A percentile compares a stretch with the other conserved stretches of the same genome.
Evolutionary conservation across 495 filamentous ascomycete species (phyloP).

Genomic region (Aspergillus olivimuriae): DNA sequence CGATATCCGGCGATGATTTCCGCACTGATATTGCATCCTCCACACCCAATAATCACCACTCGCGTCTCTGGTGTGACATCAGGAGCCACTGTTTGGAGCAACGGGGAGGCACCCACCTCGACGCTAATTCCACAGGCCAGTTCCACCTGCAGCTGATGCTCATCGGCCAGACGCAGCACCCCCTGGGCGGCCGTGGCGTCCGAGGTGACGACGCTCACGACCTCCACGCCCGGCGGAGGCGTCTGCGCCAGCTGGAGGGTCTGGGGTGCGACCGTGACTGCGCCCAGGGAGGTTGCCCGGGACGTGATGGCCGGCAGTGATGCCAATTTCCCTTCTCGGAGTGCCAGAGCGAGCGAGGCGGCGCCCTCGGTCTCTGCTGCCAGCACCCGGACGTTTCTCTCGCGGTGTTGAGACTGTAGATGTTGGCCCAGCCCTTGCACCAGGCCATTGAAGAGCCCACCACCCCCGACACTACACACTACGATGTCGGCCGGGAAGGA

Average conservation of each 20-base stretch:
- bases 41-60: constrained; percentile 80
- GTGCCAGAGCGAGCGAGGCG: constrained; percentile 53
- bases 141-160: constrained; percentile 71
- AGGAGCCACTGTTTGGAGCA: constrained; percentile 52
- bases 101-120: constrained; percentile 34
- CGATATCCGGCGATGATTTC: constrained; percentile 61
- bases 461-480: constrained; percentile 80
- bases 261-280: constrained; percentile 57
- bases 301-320: constrained; percentile 67
- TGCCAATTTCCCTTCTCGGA: constrained; percentile 49
- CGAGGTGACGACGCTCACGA: constrained; percentile 59
- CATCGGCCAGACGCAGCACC: constrained; percentile 65
- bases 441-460: constrained; percentile 75
- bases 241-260: constrained; percentile 53
- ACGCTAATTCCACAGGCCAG: constrained; percentile 74
- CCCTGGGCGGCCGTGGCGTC: constrained; percentile 76
- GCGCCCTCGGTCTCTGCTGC: constrained; percentile 78
- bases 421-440: constrained; percentile 56
- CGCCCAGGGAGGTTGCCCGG: constrained; percentile 71
- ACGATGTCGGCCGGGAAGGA: constrained; percentile 52
- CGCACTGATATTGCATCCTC: constrained; percentile 64
- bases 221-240: constrained; percentile 31
- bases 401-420: constrained; percentile 12
- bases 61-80: constrained; percentile 50
- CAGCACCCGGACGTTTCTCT: constrained; percentile 47